These are phyloP conservation scores for Protoeuglena noctilucae DNA, from an alignment of 139 green algal species.

Conservation along the genomic window DNA sequence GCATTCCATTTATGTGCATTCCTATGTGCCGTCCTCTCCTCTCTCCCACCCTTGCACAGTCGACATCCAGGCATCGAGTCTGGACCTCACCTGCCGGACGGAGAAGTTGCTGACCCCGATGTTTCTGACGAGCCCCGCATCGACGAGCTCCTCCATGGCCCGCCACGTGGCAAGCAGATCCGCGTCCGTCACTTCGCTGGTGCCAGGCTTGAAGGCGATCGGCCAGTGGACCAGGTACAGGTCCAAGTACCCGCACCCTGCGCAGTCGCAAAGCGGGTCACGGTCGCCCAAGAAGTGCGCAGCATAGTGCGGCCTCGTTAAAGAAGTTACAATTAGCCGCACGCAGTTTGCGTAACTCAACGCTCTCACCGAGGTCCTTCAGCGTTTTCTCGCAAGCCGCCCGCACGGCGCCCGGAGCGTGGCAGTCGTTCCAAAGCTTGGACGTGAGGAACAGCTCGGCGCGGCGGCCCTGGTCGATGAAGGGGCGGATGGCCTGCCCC, in stretches of 20 bases:
- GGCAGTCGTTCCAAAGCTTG: conserved; percentile 67
- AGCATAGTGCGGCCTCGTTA: no score
- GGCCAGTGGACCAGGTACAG: conserved; percentile 82
- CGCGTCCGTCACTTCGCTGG: no score
- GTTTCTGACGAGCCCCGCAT: conserved; percentile 39
- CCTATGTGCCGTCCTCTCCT: no score
- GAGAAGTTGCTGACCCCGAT: conserved; percentile 81
- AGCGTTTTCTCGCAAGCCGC: conserved; percentile 20
- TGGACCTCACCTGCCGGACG: no score
- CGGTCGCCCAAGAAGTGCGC: no score
- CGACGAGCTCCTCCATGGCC: conserved; percentile 50
- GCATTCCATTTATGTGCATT: no score
- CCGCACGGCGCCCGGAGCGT: background rate
- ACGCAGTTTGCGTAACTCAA: no score
- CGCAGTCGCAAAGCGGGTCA: no score
- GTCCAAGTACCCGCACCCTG: conserved; percentile 64
- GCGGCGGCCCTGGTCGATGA: conserved; percentile 23
- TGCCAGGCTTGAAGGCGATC: no score
- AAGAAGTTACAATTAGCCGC: no score
- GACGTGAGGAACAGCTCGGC: conserved; percentile 59
- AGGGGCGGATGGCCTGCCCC: conserved; percentile 40
- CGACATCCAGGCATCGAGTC: no score
- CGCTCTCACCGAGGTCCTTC: conserved; percentile 50
- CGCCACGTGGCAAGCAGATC: conserved; percentile 41
- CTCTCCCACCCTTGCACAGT: no score